These are phyloP conservation scores for Ophiognomonia clavigignenti-juglandacearum DNA, from an alignment of 2,329 filamentous ascomycete genomes.

Conservation along the genomic window DNA sequence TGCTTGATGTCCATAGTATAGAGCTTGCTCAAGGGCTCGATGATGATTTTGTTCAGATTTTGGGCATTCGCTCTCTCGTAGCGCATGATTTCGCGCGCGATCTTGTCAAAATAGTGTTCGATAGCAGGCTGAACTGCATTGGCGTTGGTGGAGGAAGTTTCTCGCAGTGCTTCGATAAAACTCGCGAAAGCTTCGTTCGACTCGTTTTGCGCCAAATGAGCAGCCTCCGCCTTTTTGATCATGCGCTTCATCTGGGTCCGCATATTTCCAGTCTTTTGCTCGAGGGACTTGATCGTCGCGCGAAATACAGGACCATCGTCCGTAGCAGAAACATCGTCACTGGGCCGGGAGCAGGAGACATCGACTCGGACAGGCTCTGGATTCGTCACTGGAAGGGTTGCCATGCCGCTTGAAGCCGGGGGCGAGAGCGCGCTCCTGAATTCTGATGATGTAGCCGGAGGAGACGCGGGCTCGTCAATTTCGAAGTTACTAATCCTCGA, in stretches of 20 bases:
- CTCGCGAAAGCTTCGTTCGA: constrained; percentile 81
- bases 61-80: constrained; percentile 82
- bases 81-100: constrained; percentile 79
- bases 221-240: constrained; percentile 87
- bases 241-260: constrained; percentile 93
- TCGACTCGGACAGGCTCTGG: constrained; percentile 72
- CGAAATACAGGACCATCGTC: constrained; percentile 95
- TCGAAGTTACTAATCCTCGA: constrained; percentile 75
- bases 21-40: constrained; percentile 85
- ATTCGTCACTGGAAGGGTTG: constrained; percentile 6
- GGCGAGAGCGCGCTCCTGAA: constrained; percentile 19
- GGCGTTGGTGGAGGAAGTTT: constrained; percentile 84
- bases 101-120: constrained; percentile 97
- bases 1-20: constrained; percentile 98
- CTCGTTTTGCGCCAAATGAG: constrained; percentile 70
- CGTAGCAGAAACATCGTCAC: constrained; percentile 76
- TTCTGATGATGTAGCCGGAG: constrained; percentile 37
- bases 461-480: constrained; percentile 55
- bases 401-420: not conserved
- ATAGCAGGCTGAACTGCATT: constrained; percentile 96
- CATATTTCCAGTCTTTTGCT: constrained; percentile 96
- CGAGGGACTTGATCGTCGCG: constrained; percentile 91
- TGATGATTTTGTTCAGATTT: constrained; percentile 88
- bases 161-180: constrained; percentile 81
- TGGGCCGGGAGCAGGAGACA: constrained; percentile 77